phyloP scores from a whole-genome alignment of 139 green algal genomes.

The Chara braunii region DNA sequence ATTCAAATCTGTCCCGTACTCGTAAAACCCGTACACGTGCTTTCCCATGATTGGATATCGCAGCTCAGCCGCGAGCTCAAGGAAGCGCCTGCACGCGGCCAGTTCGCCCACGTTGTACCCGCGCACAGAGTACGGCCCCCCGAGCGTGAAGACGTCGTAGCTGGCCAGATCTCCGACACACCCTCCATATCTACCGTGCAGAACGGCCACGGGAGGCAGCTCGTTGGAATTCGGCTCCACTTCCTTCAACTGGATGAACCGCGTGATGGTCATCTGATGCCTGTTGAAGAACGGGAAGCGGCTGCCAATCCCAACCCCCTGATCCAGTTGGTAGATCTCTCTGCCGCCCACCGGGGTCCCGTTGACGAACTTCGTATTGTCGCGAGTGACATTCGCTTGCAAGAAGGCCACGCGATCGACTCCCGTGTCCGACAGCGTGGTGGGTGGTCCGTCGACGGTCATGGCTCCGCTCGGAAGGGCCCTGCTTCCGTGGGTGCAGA shows the following conservation, averaged over 20 bases:
- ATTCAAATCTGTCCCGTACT: constrained; percentile 78
- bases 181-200: constrained; percentile 57
- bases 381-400: constrained; percentile 54
- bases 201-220: constrained; percentile 64
- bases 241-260: constrained; percentile 58
- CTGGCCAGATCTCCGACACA: constrained; percentile 80
- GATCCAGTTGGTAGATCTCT: constrained; percentile 68
- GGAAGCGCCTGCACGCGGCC: constrained; percentile 63
- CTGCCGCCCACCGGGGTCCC: constrained; percentile 58
- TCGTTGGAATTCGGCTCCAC: constrained; percentile 5
- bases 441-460: constrained; percentile 67
- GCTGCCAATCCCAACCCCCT: constrained; percentile 65
- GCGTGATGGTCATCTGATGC: constrained; percentile 25
- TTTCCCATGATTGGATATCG: constrained; percentile 61
- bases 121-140: constrained; percentile 83
- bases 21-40: constrained; percentile 77
- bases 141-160: constrained; percentile 90
- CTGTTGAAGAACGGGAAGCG: constrained; percentile 68
- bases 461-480: constrained; percentile 28
- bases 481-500: constrained; percentile 24
- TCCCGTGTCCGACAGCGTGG: constrained; percentile 69
- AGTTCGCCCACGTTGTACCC: constrained; percentile 91
- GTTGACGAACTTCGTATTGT: constrained; percentile 72
- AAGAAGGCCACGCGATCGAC: constrained; percentile 62
- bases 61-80: constrained; percentile 70